Conservation (phyloP, 257 asterid species). For the Jaltomata sinuosa region DNA sequence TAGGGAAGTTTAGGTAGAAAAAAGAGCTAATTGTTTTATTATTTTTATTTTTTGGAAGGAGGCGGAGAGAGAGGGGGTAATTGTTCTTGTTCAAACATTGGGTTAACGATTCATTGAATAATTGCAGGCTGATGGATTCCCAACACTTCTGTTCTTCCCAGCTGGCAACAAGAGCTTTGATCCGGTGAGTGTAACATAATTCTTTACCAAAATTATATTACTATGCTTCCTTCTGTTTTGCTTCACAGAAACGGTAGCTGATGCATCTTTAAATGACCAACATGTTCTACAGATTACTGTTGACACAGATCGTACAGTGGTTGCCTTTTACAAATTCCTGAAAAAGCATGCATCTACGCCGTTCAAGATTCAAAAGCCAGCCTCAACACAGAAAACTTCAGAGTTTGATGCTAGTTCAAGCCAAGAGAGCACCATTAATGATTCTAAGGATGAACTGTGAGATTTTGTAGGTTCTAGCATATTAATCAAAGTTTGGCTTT, state of each 20-base stretch:
- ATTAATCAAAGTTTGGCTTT: background rate
- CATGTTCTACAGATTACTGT: conserved; percentile 42
- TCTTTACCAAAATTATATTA: background rate
- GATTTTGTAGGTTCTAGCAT: background rate
- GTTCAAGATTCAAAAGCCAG: conserved; percentile 74
- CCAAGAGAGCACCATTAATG: conserved; percentile 19
- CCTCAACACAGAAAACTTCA: conserved; percentile 14
- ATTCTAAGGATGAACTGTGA: conserved; percentile 69
- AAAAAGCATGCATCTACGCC: conserved; percentile 89
- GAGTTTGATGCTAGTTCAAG: conserved; percentile 14
- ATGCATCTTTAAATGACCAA: background rate
- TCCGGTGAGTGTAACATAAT: conserved; percentile 47
- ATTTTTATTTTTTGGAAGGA: background rate
- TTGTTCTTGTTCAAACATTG: background rate
- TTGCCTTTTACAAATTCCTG: conserved; percentile 81
- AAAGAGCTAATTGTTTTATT: background rate
- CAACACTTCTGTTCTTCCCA: conserved; percentile 90
- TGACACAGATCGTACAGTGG: conserved; percentile 83
- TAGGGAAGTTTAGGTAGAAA: background rate
- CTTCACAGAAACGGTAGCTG: background rate
- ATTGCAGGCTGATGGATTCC: conserved; percentile 87
- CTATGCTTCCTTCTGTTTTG: background rate
- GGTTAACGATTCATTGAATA: background rate
- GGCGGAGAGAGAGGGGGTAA: background rate
- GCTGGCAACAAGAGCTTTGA: conserved; percentile 98